Evolutionary conservation across 78 protist species (phyloP), one percentile per base, ranked within the genome.

Genomic region (Speleostelium caveatum): DNA sequence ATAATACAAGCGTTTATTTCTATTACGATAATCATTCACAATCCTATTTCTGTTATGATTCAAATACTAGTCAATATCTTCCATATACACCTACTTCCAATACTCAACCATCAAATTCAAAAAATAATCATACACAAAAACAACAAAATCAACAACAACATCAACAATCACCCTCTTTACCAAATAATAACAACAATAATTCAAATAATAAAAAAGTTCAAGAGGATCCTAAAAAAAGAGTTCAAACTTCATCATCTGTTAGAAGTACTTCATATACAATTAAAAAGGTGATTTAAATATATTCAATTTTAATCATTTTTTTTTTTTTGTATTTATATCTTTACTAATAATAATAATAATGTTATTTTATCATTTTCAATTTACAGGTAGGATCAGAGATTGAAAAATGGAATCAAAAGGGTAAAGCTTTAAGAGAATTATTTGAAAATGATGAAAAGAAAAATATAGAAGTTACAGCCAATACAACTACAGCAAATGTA

Each of bases 401-500:
- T 30, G 91, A 69, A 28, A 83, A 69, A 59, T 83, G 91, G 91
- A 83, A 83, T n/a, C 76, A 68, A 41, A 83, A 83, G 45, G 91
- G 78, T 1, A 69, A 53, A 39, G 24, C 69, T 24, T 42, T 73
- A 22, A 49, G 55, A 42, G 75, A 79, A 19, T 75, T 12, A n/a
- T 7, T 67, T 22, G 36, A 35, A 4, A 24, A 26, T 3, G 88
- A 79, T 24, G 86, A 75, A 19, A 62, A 60, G 41, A 21, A 30
- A 41, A 51, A 38, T 53, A 69, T 68, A 24, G 7, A 49, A 51
- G 39, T 26, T 10, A 67, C 8, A 60, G 19, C 35, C 32, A 28
- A 26, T 30, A 24, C 21, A 72, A 19, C 51, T 53, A 21, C 51
- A 53, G 33, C 49, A 78, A n/a, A n/a, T n/a, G n/a, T n/a, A n/a